Base-by-base conservation (phyloP, 2,329 filamentous ascomycete species). In the Calonectria crousiana region DNA sequence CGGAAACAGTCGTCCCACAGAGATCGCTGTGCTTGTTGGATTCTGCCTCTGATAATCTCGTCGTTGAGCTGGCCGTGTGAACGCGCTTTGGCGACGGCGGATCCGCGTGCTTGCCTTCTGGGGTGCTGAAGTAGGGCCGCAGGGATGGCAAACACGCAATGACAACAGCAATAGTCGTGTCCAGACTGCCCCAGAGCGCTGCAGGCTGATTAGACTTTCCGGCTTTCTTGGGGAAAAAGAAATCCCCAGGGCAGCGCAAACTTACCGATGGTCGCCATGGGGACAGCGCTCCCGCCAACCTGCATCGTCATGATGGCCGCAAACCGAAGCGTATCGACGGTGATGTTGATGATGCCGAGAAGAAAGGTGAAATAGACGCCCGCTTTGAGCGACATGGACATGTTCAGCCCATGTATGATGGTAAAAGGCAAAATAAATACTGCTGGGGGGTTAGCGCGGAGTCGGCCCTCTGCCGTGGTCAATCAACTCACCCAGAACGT, bases 351-450 rank as follows among this genome's bases (percentile, higher is more conserved):
- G 16, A 62, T 20, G 6, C 56, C 56, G 16, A 62, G 34, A 14
- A 62, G 56, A 13, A 62, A 62, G 6, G 36, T 41, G 23, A 62
- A 62, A 10, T 62, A 62, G 16, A 62, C 36, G 3, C 56, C 56
- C 5, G 14, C 2, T 28, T 62, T 62, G 36, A 62, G 56, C 4
- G 56, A 20, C 10, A 6, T 41, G 16, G 14, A 41, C 34, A 62
- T 41, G 34, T 41, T 41, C 3, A 62, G 36, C 14, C 23, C 34
- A 2, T 62, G 18, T 10, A 62, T 28, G 20, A 62, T 20, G 23
- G 56, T 62, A n/a, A 62, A 62, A 13, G 56, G 56, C 18, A 62
- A 28, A 62, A 62, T 62, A 26, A 62, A 62, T 2, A 62, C 56
- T 62, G 23, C 9, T 3, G 23, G 6, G 32, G 32, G 32, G 8